Base-by-base conservation (phyloP, 169 alveolate genomes). In the Cryptosporidium felis region DNA sequence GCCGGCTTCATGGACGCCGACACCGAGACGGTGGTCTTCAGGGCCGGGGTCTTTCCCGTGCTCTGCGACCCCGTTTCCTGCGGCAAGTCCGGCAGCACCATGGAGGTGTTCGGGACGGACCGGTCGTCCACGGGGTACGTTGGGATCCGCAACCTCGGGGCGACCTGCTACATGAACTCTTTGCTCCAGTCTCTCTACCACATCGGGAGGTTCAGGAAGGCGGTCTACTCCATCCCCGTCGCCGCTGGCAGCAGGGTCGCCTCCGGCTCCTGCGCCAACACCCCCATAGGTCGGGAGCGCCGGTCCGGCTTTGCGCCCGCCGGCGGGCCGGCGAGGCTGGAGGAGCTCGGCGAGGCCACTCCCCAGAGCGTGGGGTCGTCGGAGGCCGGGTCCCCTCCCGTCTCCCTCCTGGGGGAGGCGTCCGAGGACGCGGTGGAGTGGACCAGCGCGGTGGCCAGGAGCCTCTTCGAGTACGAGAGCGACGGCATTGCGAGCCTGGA, bases 111-210 rank as follows among this genome's bases (percentile, higher is more conserved):
- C 0, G 66, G 85, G n/a, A 74, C 85, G 5, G 85, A 74, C 3
- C 53, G 85, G 3, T 74, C 85, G 14, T 32, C 40, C 5, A 94
- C 98, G 12, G 99, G 99, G 0, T 96, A 90, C 88, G 99, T 96
- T 18, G 99, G 99, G 1, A 65, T 97, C 46, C 94, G 95, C 63
- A 97, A 97, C 89, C 96, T 96, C 51, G 99, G 99, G 8, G 98
- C 99, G 60, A 97, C 99, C 10, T 98, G 99, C 92, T 98, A 98
- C 89, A 97, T 98, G 99, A 98, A 97, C 89, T 98, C 99, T 38
- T 91, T 97, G 38, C 91, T 98, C 53, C 98, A 98, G 91, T 95
- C 97, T 65, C 91, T 98, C 5, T 98, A 93, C 88, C 98, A 97
- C 95, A 95, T 97, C 30, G 98, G 98, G 14, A 92, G 96, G 45